Evolutionary conservation across 2,329 filamentous ascomycete species (phyloP).

Genomic region (Ceratocystis eucalypticola): DNA sequence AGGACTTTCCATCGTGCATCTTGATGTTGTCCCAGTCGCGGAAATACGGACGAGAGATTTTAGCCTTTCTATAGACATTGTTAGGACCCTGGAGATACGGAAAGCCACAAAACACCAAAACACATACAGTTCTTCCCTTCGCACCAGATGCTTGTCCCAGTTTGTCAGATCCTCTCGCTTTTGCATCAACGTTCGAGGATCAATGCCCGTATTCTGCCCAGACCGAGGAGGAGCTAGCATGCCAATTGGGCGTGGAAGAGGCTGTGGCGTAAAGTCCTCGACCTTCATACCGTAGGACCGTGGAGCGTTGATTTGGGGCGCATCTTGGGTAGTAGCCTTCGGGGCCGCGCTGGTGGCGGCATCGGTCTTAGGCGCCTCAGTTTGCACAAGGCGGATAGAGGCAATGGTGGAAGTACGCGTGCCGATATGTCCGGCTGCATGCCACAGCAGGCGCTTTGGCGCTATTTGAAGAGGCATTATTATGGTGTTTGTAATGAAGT

Average conservation of each 20-base stretch:
- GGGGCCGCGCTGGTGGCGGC: slow-evolving; percentile 18
- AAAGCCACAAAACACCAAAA: neutral
- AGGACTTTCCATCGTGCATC: slow-evolving; percentile 80
- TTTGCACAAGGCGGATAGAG: slow-evolving; percentile 36
- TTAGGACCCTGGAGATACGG: neutral
- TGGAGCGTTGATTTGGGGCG: slow-evolving; percentile 41
- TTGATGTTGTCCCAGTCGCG: slow-evolving; percentile 83
- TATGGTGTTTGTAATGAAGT: neutral
- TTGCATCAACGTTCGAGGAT: slow-evolving; percentile 52
- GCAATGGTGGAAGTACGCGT: slow-evolving; percentile 38
- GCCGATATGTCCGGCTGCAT: neutral
- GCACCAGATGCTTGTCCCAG: slow-evolving; percentile 69
- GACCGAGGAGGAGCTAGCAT: slow-evolving; percentile 56
- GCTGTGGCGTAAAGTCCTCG: slow-evolving; percentile 44
- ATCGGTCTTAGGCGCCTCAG: slow-evolving; percentile 23
- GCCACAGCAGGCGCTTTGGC: neutral
- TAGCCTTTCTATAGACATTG: slow-evolving; percentile 42
- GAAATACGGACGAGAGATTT: slow-evolving; percentile 82
- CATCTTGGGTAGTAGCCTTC: slow-evolving; percentile 21
- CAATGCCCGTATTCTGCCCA: slow-evolving; percentile 72
- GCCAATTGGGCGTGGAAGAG: slow-evolving; percentile 64
- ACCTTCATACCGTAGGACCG: slow-evolving; percentile 44
- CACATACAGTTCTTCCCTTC: slow-evolving; percentile 59
- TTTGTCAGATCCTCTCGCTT: slow-evolving; percentile 68
- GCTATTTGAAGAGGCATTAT: slow-evolving; percentile 1